These are phyloP conservation scores for Drechslera avenae DNA, from an alignment of 2,329 filamentous ascomycete species.

Conservation along the genomic window DNA sequence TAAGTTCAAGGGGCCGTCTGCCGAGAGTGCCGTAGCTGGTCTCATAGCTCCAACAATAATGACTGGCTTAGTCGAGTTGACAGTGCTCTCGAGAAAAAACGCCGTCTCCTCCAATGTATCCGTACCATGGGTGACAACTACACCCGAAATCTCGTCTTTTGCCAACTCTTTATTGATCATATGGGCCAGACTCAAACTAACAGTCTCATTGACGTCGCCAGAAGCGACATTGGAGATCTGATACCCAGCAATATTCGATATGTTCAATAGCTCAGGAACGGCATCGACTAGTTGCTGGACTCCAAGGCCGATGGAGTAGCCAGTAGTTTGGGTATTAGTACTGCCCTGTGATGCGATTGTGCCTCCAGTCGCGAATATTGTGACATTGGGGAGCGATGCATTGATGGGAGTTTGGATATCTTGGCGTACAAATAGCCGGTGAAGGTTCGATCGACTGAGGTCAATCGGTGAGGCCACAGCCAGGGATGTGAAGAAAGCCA, in stretches of 20 bases:
- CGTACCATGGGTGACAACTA: slow-evolving; percentile 68
- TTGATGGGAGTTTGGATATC: slow-evolving; percentile 47
- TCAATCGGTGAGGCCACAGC: slow-evolving; percentile 31
- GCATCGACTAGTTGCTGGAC: slow-evolving; percentile 60
- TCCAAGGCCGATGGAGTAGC: slow-evolving; percentile 60
- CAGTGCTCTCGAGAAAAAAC: slow-evolving; percentile 65
- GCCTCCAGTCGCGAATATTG: slow-evolving; percentile 63
- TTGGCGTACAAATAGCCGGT: slow-evolving; percentile 36
- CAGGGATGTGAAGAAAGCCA: slow-evolving; percentile 27
- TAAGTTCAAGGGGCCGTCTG: slow-evolving; percentile 68
- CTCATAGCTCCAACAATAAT: slow-evolving; percentile 67
- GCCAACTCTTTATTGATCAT: slow-evolving; percentile 58
- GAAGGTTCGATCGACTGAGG: slow-evolving; percentile 17
- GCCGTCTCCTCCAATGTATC: slow-evolving; percentile 69
- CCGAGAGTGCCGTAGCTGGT: slow-evolving; percentile 65
- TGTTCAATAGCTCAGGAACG: slow-evolving; percentile 60
- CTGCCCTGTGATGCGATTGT: slow-evolving; percentile 62
- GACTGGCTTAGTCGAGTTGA: slow-evolving; percentile 64
- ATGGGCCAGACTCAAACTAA: slow-evolving; percentile 56
- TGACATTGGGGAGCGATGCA: slow-evolving; percentile 60
- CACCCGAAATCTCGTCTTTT: slow-evolving; percentile 51
- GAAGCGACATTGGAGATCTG: slow-evolving; percentile 47
- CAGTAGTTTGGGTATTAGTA: slow-evolving; percentile 59
- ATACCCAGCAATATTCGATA: slow-evolving; percentile 61
- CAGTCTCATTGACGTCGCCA: slow-evolving; percentile 53